Evolutionary conservation across 1,139 yeast species (phyloP), one percentile per base, ranked within the genome.

Genomic region (Candida sanyaensis): DNA sequence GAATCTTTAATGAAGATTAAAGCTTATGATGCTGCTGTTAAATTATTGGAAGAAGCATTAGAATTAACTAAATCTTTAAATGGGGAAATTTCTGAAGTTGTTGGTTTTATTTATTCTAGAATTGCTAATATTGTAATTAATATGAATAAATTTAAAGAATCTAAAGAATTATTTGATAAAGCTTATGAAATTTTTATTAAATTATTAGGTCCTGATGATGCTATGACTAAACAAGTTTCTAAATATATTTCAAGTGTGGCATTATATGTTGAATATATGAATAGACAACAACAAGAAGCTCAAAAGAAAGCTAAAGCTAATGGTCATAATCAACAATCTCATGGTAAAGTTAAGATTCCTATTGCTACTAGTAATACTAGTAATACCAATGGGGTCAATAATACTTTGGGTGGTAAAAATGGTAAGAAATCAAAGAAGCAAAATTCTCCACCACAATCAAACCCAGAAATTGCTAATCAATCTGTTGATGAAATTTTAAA

Each of bases 401-500:
- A 54, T 24, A 53, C 54, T 43, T 54, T 57, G 17, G 43, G 30
- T 34, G 57, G 57, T 24, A 45, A 41, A 24, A 38, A 54, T 24
- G 43, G 55, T 11, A 55, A 59, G 47, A 56, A 61, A 46, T 52
- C 52, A 42, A 54, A 53, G 47, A 58, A 61, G 46, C 68, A 69
- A 54, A 66, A 66, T 48, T 69, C 69, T 50, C 50, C 54, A 44
- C 56, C 62, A 10, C 60, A 66, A 41, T 68, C 81, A 11, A 71
- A 78, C 55, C 84, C 88, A 24, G 78, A 75, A 37, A 75, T 85
- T 54, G 84, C 86, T 11, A 67, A 70, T 45, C 75, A 82, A 63
- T 81, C 88, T 17, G 78, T 86, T 49, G 92, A 85, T 45, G 92
- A 85, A 50, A 80, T 86, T 53, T 71, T 86, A 68, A 75, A 75